Evolutionary conservation across 1,284 basidiomycete species (phyloP).

Genomic region (Leccinum pachyderme): DNA sequence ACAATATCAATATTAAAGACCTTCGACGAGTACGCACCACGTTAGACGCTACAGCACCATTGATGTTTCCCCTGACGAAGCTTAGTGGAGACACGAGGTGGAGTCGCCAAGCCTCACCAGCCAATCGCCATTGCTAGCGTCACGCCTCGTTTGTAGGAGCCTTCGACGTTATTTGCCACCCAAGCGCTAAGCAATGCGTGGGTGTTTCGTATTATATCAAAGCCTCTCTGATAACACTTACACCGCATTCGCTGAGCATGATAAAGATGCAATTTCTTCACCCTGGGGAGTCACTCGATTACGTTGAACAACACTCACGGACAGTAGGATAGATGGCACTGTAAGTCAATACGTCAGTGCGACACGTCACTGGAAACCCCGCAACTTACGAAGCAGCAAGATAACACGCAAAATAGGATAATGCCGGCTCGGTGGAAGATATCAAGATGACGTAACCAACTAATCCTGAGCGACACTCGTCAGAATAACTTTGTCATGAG

Average conservation of each 20-base stretch:
- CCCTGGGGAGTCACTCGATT: constrained; percentile 3
- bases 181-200: constrained; percentile 39
- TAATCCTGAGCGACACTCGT: constrained; percentile 25
- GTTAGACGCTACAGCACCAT: constrained; percentile 47
- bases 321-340: constrained; percentile 49
- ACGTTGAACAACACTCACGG: constrained; percentile 33
- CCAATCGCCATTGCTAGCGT: constrained; percentile 41
- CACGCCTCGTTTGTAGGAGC: constrained; percentile 40
- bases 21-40: constrained; percentile 34
- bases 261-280: background rate
- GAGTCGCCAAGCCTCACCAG: constrained; percentile 22
- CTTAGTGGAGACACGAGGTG: background rate
- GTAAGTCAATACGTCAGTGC: constrained; percentile 4
- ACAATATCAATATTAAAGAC: constrained; percentile 14
- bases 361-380: background rate
- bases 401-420: constrained; percentile 47
- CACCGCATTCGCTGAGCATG: constrained; percentile 45
- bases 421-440: constrained; percentile 41
- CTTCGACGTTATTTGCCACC: constrained; percentile 51
- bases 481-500: background rate
- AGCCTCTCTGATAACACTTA: constrained; percentile 26
- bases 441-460: constrained; percentile 55
- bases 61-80: constrained; percentile 40
- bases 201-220: background rate
- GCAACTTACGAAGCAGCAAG: constrained; percentile 45